Evolutionary conservation across 768 basidiomycete genomes (phyloP), one percentile per base, ranked within the genome.

Genomic region (Russula earlei): DNA sequence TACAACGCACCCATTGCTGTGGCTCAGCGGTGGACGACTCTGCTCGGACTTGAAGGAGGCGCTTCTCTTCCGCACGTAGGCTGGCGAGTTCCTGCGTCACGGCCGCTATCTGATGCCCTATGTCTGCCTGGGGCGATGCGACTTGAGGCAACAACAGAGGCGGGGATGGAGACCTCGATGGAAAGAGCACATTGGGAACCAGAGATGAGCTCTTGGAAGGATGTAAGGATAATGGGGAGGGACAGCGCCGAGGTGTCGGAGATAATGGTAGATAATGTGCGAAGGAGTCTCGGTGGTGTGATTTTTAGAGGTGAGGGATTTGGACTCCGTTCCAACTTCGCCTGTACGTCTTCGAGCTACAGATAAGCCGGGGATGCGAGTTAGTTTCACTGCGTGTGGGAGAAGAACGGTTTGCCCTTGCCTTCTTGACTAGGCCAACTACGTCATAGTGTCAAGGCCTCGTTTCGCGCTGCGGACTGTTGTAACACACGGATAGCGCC

Each of bases 401-500:
- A 22, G 24, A 9, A 22, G 34, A 12, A 34, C 24, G 43, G 40
- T 10, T 22, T 19, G 9, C 25, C 34, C 8, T 34, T 48, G 61
- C 62, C 59, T 53, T 56, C n/a, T 49, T 37, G 3, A 58, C 42
- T 27, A 62, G 50, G 19, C 20, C 52, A 2, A 49, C 52, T 29
- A 61, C 22, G 38, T 62, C 62, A 3, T 48, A n/a, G 20, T n/a
- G 31, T 61, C 49, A 62, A 27, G 15, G 48, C 51, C 19, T 52
- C 38, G 29, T 61, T 62, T 34, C 55, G 50, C 27, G 52, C 51
- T 7, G 55, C 51, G 2, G 62, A 62, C 27, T 57, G 60, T 10
- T 49, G 52, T 17, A 62, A 34, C 4, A 61, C 52, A 7, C 60
- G 55, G 42, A 62, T 56, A 3, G 62, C 62, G n/a, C 60, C 49